phyloP scores from a whole-genome alignment of 2,329 filamentous ascomycete genomes.

The Colletotrichum cereale region DNA sequence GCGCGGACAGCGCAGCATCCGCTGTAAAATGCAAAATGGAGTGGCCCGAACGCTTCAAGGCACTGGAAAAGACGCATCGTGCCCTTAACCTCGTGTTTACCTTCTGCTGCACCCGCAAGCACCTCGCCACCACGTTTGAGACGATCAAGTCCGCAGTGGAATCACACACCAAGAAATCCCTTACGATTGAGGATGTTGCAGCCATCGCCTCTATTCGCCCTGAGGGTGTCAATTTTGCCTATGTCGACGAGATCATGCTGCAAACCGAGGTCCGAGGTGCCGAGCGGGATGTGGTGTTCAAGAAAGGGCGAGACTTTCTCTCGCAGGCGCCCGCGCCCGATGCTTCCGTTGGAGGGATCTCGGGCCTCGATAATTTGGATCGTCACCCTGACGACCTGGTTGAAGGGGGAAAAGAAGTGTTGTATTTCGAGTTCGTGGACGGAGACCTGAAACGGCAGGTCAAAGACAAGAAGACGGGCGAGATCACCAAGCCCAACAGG shows the following conservation, averaged over 20 bases:
- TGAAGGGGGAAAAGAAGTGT: slow-evolving; percentile 71
- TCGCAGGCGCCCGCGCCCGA: slow-evolving; percentile 64
- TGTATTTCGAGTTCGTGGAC: slow-evolving; percentile 94
- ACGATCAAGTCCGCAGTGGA: slow-evolving; percentile 89
- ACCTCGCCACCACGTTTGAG: slow-evolving; percentile 91
- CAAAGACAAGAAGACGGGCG: slow-evolving; percentile 77
- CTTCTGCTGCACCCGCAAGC: slow-evolving; percentile 93
- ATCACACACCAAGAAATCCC: slow-evolving; percentile 77
- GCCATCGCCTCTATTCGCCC: slow-evolving; percentile 84
- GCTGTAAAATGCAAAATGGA: slow-evolving; percentile 53
- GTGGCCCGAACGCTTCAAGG: slow-evolving; percentile 83
- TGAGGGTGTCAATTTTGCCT: slow-evolving; percentile 83
- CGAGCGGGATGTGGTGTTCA: slow-evolving; percentile 74
- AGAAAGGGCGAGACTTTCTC: slow-evolving; percentile 65
- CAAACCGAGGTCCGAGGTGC: slow-evolving; percentile 82
- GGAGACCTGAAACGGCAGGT: slow-evolving; percentile 89
- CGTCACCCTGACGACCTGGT: slow-evolving; percentile 45
- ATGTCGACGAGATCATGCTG: slow-evolving; percentile 86
- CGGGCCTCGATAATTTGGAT: slow-evolving; percentile 60
- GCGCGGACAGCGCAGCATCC: slow-evolving; percentile 28
- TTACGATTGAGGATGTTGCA: slow-evolving; percentile 84
- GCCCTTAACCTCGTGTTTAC: slow-evolving; percentile 95
- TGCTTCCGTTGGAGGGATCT: slow-evolving; percentile 68
- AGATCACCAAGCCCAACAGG: slow-evolving; percentile 75
- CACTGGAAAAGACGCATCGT: slow-evolving; percentile 80